phyloP scores from a whole-genome alignment of 495 filamentous ascomycete genomes.

The Chlorociboria aeruginascens region DNA sequence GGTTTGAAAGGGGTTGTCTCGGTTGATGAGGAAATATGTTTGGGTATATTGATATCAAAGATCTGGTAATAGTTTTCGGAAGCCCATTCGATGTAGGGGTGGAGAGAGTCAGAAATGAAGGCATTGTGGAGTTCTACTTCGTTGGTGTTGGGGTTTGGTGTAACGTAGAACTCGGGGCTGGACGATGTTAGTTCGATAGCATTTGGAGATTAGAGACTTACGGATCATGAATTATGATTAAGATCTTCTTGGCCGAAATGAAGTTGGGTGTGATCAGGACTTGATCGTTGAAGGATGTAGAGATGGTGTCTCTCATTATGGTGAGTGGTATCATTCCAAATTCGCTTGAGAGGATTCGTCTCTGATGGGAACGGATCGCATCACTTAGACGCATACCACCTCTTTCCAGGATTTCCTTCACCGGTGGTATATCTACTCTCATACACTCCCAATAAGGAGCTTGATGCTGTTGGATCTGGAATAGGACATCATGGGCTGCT shows the following conservation, averaged over 20 bases:
- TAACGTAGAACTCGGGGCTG: constrained; percentile 59
- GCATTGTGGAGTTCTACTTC: constrained; percentile 70
- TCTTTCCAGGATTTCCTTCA: constrained; percentile 25
- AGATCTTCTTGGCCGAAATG: constrained; percentile 31
- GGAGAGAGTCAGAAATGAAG: constrained; percentile 42
- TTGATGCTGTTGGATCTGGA: constrained; percentile 38
- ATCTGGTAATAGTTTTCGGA: constrained; percentile 59
- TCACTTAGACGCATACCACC: constrained; percentile 39
- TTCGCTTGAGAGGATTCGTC: constrained; percentile 51
- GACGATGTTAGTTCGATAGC: constrained; percentile 12
- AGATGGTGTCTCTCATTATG: constrained; percentile 58
- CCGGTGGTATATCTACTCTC: constrained; percentile 35
- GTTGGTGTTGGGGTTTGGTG: constrained; percentile 55
- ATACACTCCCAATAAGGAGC: constrained; percentile 51
- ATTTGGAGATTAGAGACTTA: constrained; percentile 29
- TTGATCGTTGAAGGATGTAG: constrained; percentile 75
- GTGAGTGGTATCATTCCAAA: constrained; percentile 63
- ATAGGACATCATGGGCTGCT: constrained; percentile 35
- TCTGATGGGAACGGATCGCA: constrained; percentile 62
- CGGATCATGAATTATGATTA: constrained; percentile 78
- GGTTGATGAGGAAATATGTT: constrained; percentile 19
- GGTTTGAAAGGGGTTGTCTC: constrained; percentile 20
- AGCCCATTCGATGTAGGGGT: constrained; percentile 75
- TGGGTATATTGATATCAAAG: constrained; percentile 83
- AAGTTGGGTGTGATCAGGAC: constrained; percentile 61